phyloP scores from a whole-genome alignment of 73 alveolate genomes.

The Loxodes magnus region DNA sequence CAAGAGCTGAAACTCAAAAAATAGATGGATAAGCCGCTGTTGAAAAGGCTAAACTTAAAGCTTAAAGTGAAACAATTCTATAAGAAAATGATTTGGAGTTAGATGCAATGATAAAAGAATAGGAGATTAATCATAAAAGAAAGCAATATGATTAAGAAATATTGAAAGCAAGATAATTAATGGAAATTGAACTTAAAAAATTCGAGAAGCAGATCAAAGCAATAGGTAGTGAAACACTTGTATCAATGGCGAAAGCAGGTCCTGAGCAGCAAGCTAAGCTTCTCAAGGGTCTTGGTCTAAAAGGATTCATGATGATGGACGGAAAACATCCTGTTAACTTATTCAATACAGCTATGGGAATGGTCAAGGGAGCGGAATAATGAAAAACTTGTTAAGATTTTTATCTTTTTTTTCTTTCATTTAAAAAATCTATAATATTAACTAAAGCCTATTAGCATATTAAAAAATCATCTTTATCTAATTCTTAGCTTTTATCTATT shows the following conservation, averaged over 20 bases:
- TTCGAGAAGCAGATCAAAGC: constrained; percentile 47
- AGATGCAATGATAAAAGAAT: constrained; percentile 19
- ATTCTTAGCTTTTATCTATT: no score
- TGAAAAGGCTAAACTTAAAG: constrained; percentile 39
- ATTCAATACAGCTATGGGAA: constrained; percentile 60
- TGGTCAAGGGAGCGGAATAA: no score
- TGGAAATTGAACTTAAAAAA: constrained; percentile 48
- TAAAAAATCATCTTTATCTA: no score
- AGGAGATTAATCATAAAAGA: constrained; percentile 27
- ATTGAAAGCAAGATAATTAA: constrained; percentile 38
- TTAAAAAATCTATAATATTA: no score
- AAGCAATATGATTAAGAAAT: constrained; percentile 49
- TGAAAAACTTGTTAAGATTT: no score
- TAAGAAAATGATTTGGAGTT: constrained; percentile 38
- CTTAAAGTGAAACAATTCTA: constrained; percentile 43
- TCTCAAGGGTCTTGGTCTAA: constrained; percentile 51
- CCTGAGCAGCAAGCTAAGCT: constrained; percentile 76
- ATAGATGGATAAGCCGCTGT: constrained; percentile 52
- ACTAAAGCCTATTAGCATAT: no score
- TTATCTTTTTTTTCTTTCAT: no score
- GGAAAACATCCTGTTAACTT: constrained; percentile 68
- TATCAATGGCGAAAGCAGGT: constrained; percentile 72
- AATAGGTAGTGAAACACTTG: constrained; percentile 58
- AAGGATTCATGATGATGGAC: constrained; percentile 71
- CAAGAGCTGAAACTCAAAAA: constrained; percentile 39